Evolutionary conservation across 2,329 filamentous ascomycete species (phyloP).

Genomic region (Juglanconis juglandina): DNA sequence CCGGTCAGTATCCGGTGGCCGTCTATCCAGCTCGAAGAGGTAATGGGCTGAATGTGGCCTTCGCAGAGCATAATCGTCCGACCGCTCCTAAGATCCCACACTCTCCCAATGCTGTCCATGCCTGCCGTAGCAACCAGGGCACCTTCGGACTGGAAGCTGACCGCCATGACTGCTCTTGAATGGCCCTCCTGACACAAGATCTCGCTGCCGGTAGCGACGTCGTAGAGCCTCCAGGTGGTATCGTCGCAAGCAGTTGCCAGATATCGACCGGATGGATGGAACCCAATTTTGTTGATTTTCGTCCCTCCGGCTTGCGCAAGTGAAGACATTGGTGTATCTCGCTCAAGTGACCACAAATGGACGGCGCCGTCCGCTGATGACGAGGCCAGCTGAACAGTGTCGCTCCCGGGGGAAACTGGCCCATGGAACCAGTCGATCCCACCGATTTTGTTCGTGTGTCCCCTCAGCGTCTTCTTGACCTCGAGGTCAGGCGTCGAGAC

Average conservation of each 20-base stretch:
- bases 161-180: slow-evolving; percentile 84
- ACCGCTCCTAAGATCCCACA: slow-evolving; percentile 92
- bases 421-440: slow-evolving; percentile 88
- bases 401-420: slow-evolving; percentile 66
- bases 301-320: slow-evolving; percentile 33
- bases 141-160: slow-evolving; percentile 87
- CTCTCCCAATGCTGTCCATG: slow-evolving; percentile 86
- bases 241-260: slow-evolving; percentile 93
- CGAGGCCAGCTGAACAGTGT: slow-evolving; percentile 79
- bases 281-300: slow-evolving; percentile 87
- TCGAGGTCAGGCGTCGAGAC: slow-evolving; percentile 80
- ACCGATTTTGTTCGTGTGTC: slow-evolving; percentile 84
- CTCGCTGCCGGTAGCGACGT: slow-evolving; percentile 80
- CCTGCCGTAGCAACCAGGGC: slow-evolving; percentile 89
- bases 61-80: slow-evolving; percentile 95
- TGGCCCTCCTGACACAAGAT: slow-evolving; percentile 90
- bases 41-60: slow-evolving; percentile 88
- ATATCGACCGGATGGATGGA: slow-evolving; percentile 87
- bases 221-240: slow-evolving; percentile 96
- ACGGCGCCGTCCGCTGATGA: slow-evolving; percentile 85
- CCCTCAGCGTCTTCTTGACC: slow-evolving; percentile 70
- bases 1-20: slow-evolving; percentile 90
- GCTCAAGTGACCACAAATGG: slow-evolving; percentile 83
- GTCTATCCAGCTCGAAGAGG: slow-evolving; percentile 89
- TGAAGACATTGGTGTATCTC: slow-evolving; percentile 69